A percentile compares a stretch with the other conserved stretches of the same genome.
Evolutionary conservation across 352 stramenopile genomes (phyloP).

Genomic region (Phytophthora palmivora): DNA sequence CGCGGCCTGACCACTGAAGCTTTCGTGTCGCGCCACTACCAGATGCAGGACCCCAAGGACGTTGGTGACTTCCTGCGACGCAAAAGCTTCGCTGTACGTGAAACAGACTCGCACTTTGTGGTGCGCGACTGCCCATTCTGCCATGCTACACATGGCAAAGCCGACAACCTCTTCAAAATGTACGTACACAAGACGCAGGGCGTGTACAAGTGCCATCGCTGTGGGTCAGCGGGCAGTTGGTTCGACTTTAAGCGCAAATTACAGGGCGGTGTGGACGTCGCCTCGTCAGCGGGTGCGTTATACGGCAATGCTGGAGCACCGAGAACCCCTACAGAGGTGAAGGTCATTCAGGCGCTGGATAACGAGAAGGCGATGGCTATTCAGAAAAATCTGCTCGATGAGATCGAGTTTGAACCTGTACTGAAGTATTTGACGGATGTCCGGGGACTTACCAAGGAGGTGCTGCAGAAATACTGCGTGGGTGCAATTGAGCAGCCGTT

Average conservation of each 20-base stretch:
- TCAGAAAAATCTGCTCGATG: conserved; percentile 81
- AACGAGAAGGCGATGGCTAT: conserved; percentile 88
- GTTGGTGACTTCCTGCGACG: conserved; percentile 76
- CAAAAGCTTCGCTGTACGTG: conserved; percentile 67
- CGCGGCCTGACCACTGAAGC: conserved; percentile 43
- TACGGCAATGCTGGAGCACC: conserved; percentile 32
- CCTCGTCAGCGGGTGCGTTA: conserved; percentile 47
- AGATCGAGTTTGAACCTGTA: conserved; percentile 65
- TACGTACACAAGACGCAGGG: conserved; percentile 90
- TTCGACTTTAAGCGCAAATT: conserved; percentile 91
- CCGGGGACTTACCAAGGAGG: conserved; percentile 70
- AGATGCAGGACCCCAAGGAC: conserved; percentile 68
- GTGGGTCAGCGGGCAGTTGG: conserved; percentile 84
- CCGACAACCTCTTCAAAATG: conserved; percentile 92
- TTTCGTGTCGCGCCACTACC: conserved; percentile 87
- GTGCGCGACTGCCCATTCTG: conserved; percentile 91
- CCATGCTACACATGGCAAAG: conserved; percentile 78
- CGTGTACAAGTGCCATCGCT: conserved; percentile 93
- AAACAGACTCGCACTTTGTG: conserved; percentile 82
- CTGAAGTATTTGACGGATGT: conserved; percentile 76
- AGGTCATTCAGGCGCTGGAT: conserved; percentile 82
- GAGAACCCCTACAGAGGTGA: conserved; percentile 37
- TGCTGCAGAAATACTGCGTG: conserved; percentile 90
- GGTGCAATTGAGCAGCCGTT: conserved; percentile 91
- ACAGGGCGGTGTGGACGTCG: conserved; percentile 60